Evolutionary conservation across 202 grass and related monocot species (phyloP).

Genomic region (Panicum hallii): DNA sequence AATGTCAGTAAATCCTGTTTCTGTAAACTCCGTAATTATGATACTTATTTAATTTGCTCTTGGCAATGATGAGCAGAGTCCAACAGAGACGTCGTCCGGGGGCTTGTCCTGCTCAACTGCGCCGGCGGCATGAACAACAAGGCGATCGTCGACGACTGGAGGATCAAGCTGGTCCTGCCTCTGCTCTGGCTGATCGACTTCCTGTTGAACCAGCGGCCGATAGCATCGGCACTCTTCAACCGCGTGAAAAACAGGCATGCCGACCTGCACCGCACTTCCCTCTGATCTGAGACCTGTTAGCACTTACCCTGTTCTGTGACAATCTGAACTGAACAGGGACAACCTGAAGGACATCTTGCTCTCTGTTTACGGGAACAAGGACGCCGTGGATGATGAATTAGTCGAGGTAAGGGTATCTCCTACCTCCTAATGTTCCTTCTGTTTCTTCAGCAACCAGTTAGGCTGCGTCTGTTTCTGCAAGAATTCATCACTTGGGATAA

Average conservation of each 20-base stretch:
- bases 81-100: slow-evolving; percentile 60
- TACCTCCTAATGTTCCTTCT: not conserved
- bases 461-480: not conserved
- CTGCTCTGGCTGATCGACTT: slow-evolving; percentile 88
- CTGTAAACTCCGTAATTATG: not conserved
- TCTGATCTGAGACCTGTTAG: not conserved
- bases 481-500: not conserved
- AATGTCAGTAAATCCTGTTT: not conserved
- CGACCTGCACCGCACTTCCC: not conserved
- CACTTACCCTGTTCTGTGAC: not conserved
- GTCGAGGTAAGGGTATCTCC: slow-evolving; percentile 62
- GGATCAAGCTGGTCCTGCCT: slow-evolving; percentile 83
- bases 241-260: slow-evolving; percentile 69
- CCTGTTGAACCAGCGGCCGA: slow-evolving; percentile 71
- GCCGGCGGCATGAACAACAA: slow-evolving; percentile 98
- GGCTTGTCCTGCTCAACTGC: slow-evolving; percentile 88
- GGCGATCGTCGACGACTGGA: slow-evolving; percentile 95
- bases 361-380: slow-evolving; percentile 95
- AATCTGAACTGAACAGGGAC: slow-evolving; percentile 53
- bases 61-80: slow-evolving; percentile 54
- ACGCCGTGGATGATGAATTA: slow-evolving; percentile 88
- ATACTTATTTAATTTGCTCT: not conserved
- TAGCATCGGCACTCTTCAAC: slow-evolving; percentile 76
- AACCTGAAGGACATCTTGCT: slow-evolving; percentile 93
- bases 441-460: not conserved